Evolutionary conservation across 1,139 yeast genomes (phyloP).

Genomic region (Yamadazyma pseudoaaseri): DNA sequence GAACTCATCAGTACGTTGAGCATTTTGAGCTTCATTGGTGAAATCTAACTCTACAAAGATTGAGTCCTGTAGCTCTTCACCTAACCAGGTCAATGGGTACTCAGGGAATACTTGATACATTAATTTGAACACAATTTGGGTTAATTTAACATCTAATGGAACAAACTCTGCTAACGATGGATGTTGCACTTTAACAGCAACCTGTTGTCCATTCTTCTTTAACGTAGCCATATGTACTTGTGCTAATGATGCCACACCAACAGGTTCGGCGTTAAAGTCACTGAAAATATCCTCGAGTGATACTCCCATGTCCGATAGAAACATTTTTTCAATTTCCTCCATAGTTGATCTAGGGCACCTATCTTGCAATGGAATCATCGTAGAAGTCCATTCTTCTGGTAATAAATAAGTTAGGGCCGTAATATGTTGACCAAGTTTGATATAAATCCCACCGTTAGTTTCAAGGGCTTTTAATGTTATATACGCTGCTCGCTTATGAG

Average conservation of each 20-base stretch:
- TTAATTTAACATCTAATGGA: conserved; percentile 81
- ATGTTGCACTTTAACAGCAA: conserved; percentile 94
- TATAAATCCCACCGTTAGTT: conserved; percentile 86
- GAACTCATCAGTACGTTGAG: conserved; percentile 64
- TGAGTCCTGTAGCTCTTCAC: conserved; percentile 84
- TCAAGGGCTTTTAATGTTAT: conserved; percentile 80
- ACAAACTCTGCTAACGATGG: conserved; percentile 86
- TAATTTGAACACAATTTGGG: conserved; percentile 70
- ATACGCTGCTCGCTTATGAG: conserved; percentile 73
- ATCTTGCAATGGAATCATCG: conserved; percentile 93
- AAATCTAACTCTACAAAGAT: conserved; percentile 89
- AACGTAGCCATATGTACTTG: conserved; percentile 86
- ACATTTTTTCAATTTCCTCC: conserved; percentile 67
- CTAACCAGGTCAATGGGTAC: conserved; percentile 89
- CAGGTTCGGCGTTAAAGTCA: conserved; percentile 69
- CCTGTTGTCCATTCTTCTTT: conserved; percentile 60
- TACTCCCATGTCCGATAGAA: conserved; percentile 63
- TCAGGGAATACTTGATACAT: conserved; percentile 86
- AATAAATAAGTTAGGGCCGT: conserved; percentile 87
- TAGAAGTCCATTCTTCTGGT: conserved; percentile 92
- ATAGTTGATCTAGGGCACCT: conserved; percentile 80
- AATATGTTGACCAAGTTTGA: conserved; percentile 92
- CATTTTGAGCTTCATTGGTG: conserved; percentile 80
- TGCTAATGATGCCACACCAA: conserved; percentile 95
- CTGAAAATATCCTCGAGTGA: conserved; percentile 63